These are phyloP conservation scores for Alternaria solani DNA, from an alignment of 2,329 filamentous ascomycete genomes.

Conservation along the genomic window DNA sequence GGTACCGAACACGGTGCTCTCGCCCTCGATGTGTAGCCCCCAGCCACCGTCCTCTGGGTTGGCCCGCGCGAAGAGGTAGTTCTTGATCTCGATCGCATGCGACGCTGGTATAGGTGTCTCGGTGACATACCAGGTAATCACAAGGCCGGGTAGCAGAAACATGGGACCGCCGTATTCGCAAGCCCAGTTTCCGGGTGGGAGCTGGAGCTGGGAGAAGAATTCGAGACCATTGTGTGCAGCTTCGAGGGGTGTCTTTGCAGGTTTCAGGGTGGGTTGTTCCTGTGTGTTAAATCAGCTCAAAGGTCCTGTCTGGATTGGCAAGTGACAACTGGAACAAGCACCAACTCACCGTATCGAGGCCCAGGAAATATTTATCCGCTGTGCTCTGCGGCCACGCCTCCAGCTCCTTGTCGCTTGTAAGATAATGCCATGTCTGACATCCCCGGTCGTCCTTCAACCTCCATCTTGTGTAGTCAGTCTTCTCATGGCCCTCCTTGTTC, in stretches of 20 bases:
- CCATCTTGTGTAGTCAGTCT: conserved; percentile 85
- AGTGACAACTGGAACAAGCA: background rate
- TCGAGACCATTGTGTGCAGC: conserved; percentile 81
- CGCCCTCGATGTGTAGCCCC: conserved; percentile 94
- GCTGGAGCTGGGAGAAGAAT: conserved; percentile 90
- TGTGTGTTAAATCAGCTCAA: conserved; percentile 51
- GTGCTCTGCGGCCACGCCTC: conserved; percentile 83
- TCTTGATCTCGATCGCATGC: conserved; percentile 86
- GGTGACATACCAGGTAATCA: conserved; percentile 88
- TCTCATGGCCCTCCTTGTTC: conserved; percentile 39
- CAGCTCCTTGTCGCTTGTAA: conserved; percentile 73
- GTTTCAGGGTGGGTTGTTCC: conserved; percentile 76
- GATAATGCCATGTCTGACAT: conserved; percentile 92
- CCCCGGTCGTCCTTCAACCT: conserved; percentile 82
- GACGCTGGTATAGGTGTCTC: conserved; percentile 83
- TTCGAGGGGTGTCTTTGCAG: conserved; percentile 75
- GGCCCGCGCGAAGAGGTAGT: conserved; percentile 87
- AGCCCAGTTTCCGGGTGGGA: conserved; percentile 90
- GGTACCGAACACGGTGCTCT: conserved; percentile 91
- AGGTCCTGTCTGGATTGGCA: background rate
- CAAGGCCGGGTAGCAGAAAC: conserved; percentile 88
- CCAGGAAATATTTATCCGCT: conserved; percentile 90
- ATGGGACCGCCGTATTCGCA: conserved; percentile 98
- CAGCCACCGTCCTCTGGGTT: conserved; percentile 92
- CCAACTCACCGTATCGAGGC: conserved; percentile 73